Base-by-base conservation (phyloP, 1,284 basidiomycete genomes). In the Rhizoctonia solani region DNA sequence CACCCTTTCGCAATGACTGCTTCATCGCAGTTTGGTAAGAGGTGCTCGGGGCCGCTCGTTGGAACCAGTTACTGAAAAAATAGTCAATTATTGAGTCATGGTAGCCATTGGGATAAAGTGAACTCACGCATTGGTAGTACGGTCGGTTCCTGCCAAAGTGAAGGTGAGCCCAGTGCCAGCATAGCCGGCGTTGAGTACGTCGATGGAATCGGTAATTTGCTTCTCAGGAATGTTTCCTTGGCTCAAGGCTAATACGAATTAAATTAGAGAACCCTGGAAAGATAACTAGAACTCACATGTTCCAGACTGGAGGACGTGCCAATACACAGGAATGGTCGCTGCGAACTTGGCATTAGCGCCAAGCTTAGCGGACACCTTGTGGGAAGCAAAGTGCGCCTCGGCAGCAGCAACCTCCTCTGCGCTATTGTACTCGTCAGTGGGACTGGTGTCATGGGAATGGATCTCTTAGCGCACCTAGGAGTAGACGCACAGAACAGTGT, bases 11-110 rank as follows among this genome's bases (percentile, higher is more conserved):
- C 49, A 85, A 79, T 50, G 77, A 59, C 0, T 46, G 73, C 76
- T 85, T 85, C 83, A 85, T 85, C 6, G 77, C 73, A 3, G 77
- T 81, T 74, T 85, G 82, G 23, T 75, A 70, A 21, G 74, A 73
- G 39, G 71, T 73, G 55, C 73, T 74, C 4, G 81, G 81, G 1
- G 77, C 80, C 65, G 76, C 81, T 27, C 74, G 74, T 70, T 77
- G 77, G 77, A 82, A 85, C 82, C 82, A 85, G 56, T 77, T 34
- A 8, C 37, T 39, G 16, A 39, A 39, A 16, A 16, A n/a, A n/a
- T n/a, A n/a, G n/a, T n/a, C n/a, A 9, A 21, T 4, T 19, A 9
- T 9, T 25, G 14, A 23, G 25, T 27, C 30, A 27, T 52, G 27
- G 14, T 4, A 13, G 19, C 3, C 21, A 13, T 4, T n/a, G 47